Evolutionary conservation across 2,329 filamentous ascomycete genomes (phyloP).

Genomic region (Aspergillus versicolor): DNA sequence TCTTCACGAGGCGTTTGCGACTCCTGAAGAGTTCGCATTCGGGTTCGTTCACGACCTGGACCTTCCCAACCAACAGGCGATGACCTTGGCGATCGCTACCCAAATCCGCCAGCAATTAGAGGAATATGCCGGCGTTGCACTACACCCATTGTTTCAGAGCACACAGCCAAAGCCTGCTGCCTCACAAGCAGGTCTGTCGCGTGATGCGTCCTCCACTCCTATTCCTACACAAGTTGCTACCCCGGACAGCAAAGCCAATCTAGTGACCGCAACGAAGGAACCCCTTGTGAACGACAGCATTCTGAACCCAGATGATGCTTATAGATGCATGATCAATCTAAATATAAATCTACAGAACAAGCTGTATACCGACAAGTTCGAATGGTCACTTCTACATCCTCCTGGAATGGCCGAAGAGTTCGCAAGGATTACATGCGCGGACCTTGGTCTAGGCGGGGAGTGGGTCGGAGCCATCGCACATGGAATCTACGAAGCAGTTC

Average conservation of each 20-base stretch:
- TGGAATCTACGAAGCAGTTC: slow-evolving; percentile 91
- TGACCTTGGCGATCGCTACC: slow-evolving; percentile 80
- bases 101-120: slow-evolving; percentile 94
- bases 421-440: slow-evolving; percentile 87
- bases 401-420: slow-evolving; percentile 90
- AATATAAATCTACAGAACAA: slow-evolving; percentile 90
- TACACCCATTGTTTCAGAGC: slow-evolving; percentile 84
- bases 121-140: slow-evolving; percentile 90
- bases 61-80: slow-evolving; percentile 69
- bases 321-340: slow-evolving; percentile 86
- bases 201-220: slow-evolving; percentile 55
- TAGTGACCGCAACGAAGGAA: slow-evolving; percentile 34
- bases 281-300: slow-evolving; percentile 64
- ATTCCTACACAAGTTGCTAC: slow-evolving; percentile 54
- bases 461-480: slow-evolving; percentile 95
- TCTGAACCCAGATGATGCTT: slow-evolving; percentile 88
- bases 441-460: slow-evolving; percentile 84
- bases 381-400: slow-evolving; percentile 92
- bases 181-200: slow-evolving; percentile 42
- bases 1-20: slow-evolving; percentile 87
- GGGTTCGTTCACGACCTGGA: slow-evolving; percentile 90
- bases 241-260: slow-evolving; percentile 52
- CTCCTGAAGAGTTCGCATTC: slow-evolving; percentile 93
- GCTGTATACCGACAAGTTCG: slow-evolving; percentile 94
- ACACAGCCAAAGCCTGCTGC: slow-evolving; percentile 27